Evolutionary conservation across 768 basidiomycete species (phyloP), one percentile per base, ranked within the genome.

Genomic region (Psilocybe tampanensis): DNA sequence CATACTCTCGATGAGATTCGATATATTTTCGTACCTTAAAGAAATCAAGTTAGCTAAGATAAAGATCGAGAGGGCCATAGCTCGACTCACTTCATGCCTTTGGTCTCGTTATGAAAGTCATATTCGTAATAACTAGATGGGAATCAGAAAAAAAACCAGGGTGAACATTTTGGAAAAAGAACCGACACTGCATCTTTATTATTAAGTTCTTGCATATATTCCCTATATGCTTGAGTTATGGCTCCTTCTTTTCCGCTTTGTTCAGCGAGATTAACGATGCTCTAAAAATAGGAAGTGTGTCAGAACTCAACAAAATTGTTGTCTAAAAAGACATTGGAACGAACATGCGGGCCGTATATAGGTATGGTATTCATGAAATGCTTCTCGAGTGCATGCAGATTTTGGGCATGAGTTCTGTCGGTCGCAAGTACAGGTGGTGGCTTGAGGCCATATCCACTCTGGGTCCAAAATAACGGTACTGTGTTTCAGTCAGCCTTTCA

Each of bases 391-490:
- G 87, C 83, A 34, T 86, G 85, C 47, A 86, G 66, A 56, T 92
- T 86, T 68, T 95, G 89, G 6, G 77, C 79, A 49, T 83, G 82
- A 0, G 92, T 92, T 47, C 89, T 74, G 62, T 95, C 90, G 2
- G 86, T 67, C 5, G 86, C 82, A 29, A 97, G 78, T 7, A 88
- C 74, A 1, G 95, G 95, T 1, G 92, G 86, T 2, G 95, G 95
- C 68, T 95, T 97, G 56, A 97, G 76, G 32, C 88, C 86, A 70
- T 90, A 89, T 19, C 94, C 90, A 2, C 84, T 83, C 67, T 98
- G 95, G 3, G 86, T 90, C 95, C 95, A 98, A 68, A 87, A 95
- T 23, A 98, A 77, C 1, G 95, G 95, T 56, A 98, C 93, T 95
- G 64, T 21, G 18, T 44, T 21, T n/a, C 43, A 32, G 47, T 67